Percentiles rank a stretch among this genome's conserved stretches.
Evolutionary conservation across 495 filamentous ascomycete species (phyloP).

Genomic region (Aspergillus haitiensis): DNA sequence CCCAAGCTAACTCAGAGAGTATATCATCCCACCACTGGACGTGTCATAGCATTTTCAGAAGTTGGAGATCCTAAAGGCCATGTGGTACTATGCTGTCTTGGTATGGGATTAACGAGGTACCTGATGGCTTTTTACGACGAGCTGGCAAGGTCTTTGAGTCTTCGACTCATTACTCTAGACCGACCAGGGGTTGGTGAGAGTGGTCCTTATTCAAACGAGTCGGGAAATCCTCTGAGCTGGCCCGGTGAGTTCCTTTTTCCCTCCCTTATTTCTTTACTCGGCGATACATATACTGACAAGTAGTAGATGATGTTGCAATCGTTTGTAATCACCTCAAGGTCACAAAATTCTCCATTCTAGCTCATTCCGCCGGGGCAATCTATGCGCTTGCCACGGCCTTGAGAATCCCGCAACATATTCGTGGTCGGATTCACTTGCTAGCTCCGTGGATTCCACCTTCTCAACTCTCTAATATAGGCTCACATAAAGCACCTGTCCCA

Average conservation of each 20-base stretch:
- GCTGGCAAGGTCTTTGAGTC: slow-evolving; percentile 80
- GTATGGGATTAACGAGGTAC: slow-evolving; percentile 96
- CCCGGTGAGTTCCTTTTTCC: slow-evolving; percentile 62
- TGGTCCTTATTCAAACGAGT: slow-evolving; percentile 74
- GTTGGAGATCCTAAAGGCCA: slow-evolving; percentile 90
- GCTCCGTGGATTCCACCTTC: slow-evolving; percentile 98
- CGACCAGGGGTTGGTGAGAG: slow-evolving; percentile 93
- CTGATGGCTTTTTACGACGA: slow-evolving; percentile 98
- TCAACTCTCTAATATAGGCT: slow-evolving; percentile 83
- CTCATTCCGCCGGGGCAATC: slow-evolving; percentile 96
- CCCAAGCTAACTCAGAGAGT: slow-evolving; percentile 86
- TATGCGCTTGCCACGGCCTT: slow-evolving; percentile 96
- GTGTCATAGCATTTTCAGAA: slow-evolving; percentile 92
- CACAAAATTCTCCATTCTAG: slow-evolving; percentile 93
- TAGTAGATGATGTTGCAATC: slow-evolving; percentile 84
- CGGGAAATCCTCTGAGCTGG: slow-evolving; percentile 88
- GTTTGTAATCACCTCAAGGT: slow-evolving; percentile 93
- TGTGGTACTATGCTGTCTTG: slow-evolving; percentile 94
- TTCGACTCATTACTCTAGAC: slow-evolving; percentile 91
- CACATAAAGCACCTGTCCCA: slow-evolving; percentile 71
- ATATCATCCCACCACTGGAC: slow-evolving; percentile 76
- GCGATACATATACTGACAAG: slow-evolving; percentile 19
- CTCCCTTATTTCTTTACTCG: background rate
- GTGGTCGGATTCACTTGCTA: slow-evolving; percentile 90
- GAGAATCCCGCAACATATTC: slow-evolving; percentile 93